phyloP scores from a whole-genome alignment of 176 grass and related monocot species.

The Puya raimondii region DNA sequence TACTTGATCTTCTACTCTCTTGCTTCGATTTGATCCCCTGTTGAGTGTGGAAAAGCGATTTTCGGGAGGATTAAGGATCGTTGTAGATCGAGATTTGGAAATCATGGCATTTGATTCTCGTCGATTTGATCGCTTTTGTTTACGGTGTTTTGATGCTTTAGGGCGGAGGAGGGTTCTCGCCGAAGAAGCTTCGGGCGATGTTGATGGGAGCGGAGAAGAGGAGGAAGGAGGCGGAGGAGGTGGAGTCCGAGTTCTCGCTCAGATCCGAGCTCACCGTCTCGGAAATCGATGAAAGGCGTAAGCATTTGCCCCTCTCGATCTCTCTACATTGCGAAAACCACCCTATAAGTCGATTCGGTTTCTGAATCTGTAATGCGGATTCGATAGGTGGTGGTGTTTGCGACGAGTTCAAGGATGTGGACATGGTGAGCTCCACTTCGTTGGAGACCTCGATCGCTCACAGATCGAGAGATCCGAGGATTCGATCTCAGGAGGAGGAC shows the following conservation, averaged over 20 bases:
- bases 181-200: conserved; percentile 88
- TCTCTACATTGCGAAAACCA: background rate
- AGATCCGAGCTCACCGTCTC: conserved; percentile 41
- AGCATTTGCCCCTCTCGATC: conserved; percentile 1
- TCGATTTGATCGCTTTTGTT: background rate
- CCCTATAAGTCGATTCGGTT: background rate
- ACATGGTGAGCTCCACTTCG: conserved; percentile 62
- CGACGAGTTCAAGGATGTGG: conserved; percentile 86
- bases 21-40: background rate
- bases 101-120: background rate
- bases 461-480: conserved; percentile 29
- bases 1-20: background rate
- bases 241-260: conserved; percentile 41
- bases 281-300: conserved; percentile 29
- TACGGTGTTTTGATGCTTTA: conserved; percentile 8
- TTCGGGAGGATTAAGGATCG: background rate
- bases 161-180: conserved; percentile 96
- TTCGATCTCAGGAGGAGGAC: conserved; percentile 56
- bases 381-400: conserved; percentile 31
- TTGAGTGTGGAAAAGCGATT: background rate
- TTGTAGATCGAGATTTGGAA: background rate
- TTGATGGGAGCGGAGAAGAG: conserved; percentile 75
- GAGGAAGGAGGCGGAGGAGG: conserved; percentile 54
- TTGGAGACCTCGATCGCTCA: conserved; percentile 33
- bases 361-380: background rate